phyloP scores from a whole-genome alignment of 164 flowering plant genomes.

The Tetrastigma voinierianum region DNA sequence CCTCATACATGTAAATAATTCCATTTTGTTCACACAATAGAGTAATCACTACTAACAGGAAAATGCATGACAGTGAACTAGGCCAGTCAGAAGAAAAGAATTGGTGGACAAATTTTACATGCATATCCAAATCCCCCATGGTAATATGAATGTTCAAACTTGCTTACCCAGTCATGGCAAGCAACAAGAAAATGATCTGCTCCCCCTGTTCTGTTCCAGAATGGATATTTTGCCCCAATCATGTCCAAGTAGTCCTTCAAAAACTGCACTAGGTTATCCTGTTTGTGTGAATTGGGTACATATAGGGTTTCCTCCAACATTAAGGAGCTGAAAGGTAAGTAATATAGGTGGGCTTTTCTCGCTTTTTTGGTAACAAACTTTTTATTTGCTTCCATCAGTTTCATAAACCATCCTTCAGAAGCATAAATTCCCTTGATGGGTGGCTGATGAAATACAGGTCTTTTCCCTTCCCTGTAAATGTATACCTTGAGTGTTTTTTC shows the following conservation, averaged over 20 bases:
- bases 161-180: constrained; percentile 78
- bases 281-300: constrained; percentile 53
- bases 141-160: background rate
- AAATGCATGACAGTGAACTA: too few species aligned
- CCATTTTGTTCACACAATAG: too few species aligned
- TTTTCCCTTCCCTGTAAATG: constrained; percentile 60
- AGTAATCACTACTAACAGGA: too few species aligned
- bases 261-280: constrained; percentile 35
- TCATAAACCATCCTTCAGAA: constrained; percentile 92
- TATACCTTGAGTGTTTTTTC: constrained; percentile 60
- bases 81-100: too few species aligned
- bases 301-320: constrained; percentile 49
- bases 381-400: constrained; percentile 46
- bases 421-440: constrained; percentile 63
- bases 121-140: background rate
- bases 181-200: constrained; percentile 78
- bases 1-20: too few species aligned
- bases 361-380: constrained; percentile 50
- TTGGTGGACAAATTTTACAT: too few species aligned
- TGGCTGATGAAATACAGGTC: constrained; percentile 58
- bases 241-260: constrained; percentile 48
- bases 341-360: constrained; percentile 66
- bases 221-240: constrained; percentile 40
- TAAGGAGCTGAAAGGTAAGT: constrained; percentile 73
- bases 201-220: constrained; percentile 78